These are phyloP conservation scores for Penicillium longicatenatum DNA, from an alignment of 495 filamentous ascomycete species.

Conservation along the genomic window DNA sequence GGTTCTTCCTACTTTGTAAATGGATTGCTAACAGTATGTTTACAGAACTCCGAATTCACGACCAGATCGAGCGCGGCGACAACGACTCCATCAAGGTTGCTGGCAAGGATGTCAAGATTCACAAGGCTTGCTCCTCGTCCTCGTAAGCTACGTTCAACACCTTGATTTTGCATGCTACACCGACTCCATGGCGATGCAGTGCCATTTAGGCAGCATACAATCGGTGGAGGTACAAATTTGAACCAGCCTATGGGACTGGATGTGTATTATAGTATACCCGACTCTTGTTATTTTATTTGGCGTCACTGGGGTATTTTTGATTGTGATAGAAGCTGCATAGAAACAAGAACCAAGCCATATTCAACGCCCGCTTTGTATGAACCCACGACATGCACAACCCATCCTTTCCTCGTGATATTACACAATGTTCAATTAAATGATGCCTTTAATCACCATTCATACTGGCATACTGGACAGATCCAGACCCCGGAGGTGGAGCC, in stretches of 20 bases:
- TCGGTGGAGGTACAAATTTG: neutral
- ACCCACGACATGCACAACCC: constrained; percentile 33
- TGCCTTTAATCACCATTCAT: constrained; percentile 71
- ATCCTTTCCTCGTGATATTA: constrained; percentile 5
- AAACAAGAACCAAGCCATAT: constrained; percentile 31
- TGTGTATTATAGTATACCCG: constrained; percentile 53
- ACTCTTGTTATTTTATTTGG: constrained; percentile 33
- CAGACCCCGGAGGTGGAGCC: constrained; percentile 81
- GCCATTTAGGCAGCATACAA: neutral
- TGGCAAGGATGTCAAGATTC: constrained; percentile 45
- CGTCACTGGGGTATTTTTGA: constrained; percentile 41
- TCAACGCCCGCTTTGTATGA: constrained; percentile 44
- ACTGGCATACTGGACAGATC: constrained; percentile 81
- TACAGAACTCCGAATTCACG: constrained; percentile 81
- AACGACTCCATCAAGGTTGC: constrained; percentile 80
- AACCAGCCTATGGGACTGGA: constrained; percentile 7
- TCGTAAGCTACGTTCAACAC: neutral
- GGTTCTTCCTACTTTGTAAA: neutral
- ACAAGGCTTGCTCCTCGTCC: constrained; percentile 45
- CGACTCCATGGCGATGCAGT: neutral
- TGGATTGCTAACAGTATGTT: constrained; percentile 12
- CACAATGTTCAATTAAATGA: neutral
- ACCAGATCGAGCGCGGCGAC: constrained; percentile 87
- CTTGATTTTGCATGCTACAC: neutral
- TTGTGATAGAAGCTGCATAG: constrained; percentile 41